Percentiles rank a stretch among this genome's conserved stretches.
phyloP scores from a whole-genome alignment of 2,329 filamentous ascomycete species.

The Amauroascus niger region DNA sequence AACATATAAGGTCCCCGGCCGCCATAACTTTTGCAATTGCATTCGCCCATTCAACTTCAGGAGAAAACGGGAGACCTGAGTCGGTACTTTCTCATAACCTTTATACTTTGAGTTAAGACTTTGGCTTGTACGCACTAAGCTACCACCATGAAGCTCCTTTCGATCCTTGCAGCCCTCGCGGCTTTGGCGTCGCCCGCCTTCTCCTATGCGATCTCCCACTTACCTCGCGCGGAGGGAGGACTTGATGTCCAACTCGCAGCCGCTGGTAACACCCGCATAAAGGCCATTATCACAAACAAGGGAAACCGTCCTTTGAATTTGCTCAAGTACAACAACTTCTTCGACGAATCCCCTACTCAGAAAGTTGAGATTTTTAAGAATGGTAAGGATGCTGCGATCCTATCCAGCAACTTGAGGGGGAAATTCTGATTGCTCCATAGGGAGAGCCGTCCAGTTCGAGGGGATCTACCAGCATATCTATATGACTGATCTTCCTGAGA shows the following conservation, averaged over 20 bases:
- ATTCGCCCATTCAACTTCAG: too few relatives aligned
- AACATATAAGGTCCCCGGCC: too few relatives aligned
- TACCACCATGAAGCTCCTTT: too few relatives aligned
- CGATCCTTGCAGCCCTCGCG: too few relatives aligned
- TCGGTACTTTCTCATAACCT: too few relatives aligned
- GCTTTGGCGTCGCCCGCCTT: slow-evolving; percentile 5
- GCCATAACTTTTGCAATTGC: too few relatives aligned
- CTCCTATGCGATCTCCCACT: slow-evolving; percentile 1
- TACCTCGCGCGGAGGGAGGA: neutral
- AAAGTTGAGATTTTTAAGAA: slow-evolving; percentile 12
- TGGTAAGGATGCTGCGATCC: slow-evolving; percentile 3
- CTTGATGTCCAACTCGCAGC: slow-evolving; percentile 12
- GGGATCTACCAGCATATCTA: slow-evolving; percentile 27
- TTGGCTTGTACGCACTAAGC: too few relatives aligned
- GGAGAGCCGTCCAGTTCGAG: slow-evolving; percentile 27
- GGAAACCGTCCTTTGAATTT: slow-evolving; percentile 1
- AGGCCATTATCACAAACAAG: slow-evolving; percentile 14
- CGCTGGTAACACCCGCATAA: slow-evolving; percentile 13
- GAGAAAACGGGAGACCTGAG: too few relatives aligned
- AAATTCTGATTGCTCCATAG: too few relatives aligned
- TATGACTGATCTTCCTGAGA: slow-evolving; percentile 23
- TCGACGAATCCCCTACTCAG: slow-evolving; percentile 11
- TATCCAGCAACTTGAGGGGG: too few relatives aligned
- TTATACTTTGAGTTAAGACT: too few relatives aligned
- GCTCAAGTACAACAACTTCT: slow-evolving; percentile 13